Conservation (phyloP, 73 alveolate genomes). For the Paramecium pentaurelia region DNA sequence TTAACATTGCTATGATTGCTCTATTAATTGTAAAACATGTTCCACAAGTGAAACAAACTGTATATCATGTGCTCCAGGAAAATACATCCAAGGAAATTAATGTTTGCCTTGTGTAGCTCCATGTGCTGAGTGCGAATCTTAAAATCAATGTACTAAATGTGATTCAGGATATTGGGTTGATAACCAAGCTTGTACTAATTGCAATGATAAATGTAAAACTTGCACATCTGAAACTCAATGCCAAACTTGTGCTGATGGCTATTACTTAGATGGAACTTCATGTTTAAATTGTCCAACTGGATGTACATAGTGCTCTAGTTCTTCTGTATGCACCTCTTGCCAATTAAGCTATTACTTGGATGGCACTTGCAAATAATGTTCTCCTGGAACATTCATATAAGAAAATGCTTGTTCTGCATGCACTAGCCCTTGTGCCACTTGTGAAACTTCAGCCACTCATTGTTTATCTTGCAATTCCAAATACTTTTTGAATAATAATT, state of each 20-base stretch:
- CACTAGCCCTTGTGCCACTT: neutral
- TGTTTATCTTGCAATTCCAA: neutral
- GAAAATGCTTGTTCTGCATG: neutral
- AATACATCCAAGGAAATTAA: neutral
- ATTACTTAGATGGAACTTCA: neutral
- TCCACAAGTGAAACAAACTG: neutral
- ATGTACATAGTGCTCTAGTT: neutral
- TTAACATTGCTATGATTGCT: neutral
- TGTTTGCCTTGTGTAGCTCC: neutral
- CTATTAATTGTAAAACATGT: neutral
- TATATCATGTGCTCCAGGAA: slow-evolving; percentile 4
- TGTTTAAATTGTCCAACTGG: slow-evolving; percentile 37
- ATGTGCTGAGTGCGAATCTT: neutral
- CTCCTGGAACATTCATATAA: neutral
- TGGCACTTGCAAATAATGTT: neutral
- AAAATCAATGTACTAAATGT: neutral
- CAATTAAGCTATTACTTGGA: neutral
- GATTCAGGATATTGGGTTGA: neutral
- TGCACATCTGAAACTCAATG: neutral
- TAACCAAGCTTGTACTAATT: neutral
- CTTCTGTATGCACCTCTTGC: neutral
- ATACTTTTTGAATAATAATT: neutral
- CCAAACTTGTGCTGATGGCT: neutral
- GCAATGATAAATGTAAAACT: neutral
- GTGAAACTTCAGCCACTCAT: slow-evolving; percentile 33